A percentile compares a stretch with the other conserved stretches of the same genome.
phyloP scores from a whole-genome alignment of 768 basidiomycete genomes.

The Sporobolomyces pararoseus region DNA sequence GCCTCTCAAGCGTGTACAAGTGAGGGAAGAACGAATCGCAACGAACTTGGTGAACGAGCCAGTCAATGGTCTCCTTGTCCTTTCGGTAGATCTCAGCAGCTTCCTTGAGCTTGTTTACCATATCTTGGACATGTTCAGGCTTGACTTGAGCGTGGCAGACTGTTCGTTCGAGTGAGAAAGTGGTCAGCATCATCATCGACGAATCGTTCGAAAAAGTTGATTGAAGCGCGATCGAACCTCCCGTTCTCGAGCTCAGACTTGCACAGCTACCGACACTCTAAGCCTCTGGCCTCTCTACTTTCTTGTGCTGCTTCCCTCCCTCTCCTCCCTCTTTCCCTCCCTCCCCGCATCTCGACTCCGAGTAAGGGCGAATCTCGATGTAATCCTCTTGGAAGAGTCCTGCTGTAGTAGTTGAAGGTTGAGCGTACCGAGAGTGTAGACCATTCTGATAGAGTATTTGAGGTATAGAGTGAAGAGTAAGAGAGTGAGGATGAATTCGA shows the following conservation, averaged over 20 bases:
- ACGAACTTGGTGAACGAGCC: conserved; percentile 11
- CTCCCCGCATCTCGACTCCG: not conserved
- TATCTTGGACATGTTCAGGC: conserved; percentile 17
- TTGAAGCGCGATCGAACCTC: too few relatives aligned
- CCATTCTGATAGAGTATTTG: not conserved
- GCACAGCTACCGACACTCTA: too few relatives aligned
- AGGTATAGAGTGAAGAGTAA: not conserved
- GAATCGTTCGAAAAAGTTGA: too few relatives aligned
- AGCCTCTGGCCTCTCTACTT: too few relatives aligned
- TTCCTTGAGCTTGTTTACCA: conserved; percentile 14
- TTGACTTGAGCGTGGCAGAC: conserved; percentile 30
- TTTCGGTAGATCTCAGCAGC: conserved; percentile 20
- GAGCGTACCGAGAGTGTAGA: conserved; percentile 31
- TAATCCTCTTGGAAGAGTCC: not conserved
- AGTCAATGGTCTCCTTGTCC: conserved; percentile 28
- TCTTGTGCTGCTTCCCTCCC: too few relatives aligned
- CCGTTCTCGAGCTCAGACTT: not conserved
- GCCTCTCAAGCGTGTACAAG: too few relatives aligned
- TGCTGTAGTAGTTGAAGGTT: not conserved
- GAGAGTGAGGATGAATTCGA: not conserved
- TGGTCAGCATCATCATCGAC: not conserved
- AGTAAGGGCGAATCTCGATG: not conserved
- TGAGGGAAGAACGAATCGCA: not conserved
- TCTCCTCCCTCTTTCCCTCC: not conserved
- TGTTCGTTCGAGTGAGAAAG: not conserved